phyloP scores from a whole-genome alignment of 2,329 filamentous ascomycete species.

The Colletotrichum abscissum region DNA sequence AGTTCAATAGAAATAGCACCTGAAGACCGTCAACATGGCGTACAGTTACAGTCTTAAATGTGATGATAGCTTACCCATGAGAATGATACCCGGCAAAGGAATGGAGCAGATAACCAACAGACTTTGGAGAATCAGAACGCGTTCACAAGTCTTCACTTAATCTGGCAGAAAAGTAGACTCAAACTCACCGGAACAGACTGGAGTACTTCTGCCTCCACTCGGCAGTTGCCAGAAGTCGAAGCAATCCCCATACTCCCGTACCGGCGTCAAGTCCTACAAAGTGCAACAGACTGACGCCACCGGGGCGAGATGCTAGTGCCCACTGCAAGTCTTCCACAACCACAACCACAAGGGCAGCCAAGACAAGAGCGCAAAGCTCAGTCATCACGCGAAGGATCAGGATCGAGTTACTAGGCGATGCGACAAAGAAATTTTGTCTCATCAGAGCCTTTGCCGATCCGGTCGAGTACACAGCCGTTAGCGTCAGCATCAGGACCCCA shows the following conservation, averaged over 20 bases:
- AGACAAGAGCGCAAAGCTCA: slow-evolving; percentile 16
- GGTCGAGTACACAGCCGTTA: slow-evolving; percentile 29
- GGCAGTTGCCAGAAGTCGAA: slow-evolving; percentile 23
- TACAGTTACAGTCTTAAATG: not conserved
- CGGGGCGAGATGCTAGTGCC: slow-evolving; percentile 29
- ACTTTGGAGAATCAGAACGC: not conserved
- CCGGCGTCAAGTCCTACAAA: slow-evolving; percentile 30
- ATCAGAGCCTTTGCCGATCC: slow-evolving; percentile 30
- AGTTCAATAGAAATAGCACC: slow-evolving; percentile 24
- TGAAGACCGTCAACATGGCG: not conserved
- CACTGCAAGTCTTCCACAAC: slow-evolving; percentile 31
- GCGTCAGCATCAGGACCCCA: slow-evolving; percentile 13
- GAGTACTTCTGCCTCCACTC: slow-evolving; percentile 32
- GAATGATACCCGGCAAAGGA: slow-evolving; percentile 22
- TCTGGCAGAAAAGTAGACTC: not conserved
- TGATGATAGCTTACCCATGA: slow-evolving; percentile 16
- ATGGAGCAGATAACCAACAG: slow-evolving; percentile 28
- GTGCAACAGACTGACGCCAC: slow-evolving; percentile 20
- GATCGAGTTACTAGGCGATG: slow-evolving; percentile 21
- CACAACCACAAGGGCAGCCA: slow-evolving; percentile 23
- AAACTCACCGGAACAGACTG: slow-evolving; percentile 24
- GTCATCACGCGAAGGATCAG: slow-evolving; percentile 26
- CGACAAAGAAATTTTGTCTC: slow-evolving; percentile 24
- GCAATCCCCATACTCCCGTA: slow-evolving; percentile 25
- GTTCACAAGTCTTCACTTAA: not conserved